These are phyloP conservation scores for Platanus orientalis DNA, from an alignment of 164 flowering plant species.

Conservation along the genomic window DNA sequence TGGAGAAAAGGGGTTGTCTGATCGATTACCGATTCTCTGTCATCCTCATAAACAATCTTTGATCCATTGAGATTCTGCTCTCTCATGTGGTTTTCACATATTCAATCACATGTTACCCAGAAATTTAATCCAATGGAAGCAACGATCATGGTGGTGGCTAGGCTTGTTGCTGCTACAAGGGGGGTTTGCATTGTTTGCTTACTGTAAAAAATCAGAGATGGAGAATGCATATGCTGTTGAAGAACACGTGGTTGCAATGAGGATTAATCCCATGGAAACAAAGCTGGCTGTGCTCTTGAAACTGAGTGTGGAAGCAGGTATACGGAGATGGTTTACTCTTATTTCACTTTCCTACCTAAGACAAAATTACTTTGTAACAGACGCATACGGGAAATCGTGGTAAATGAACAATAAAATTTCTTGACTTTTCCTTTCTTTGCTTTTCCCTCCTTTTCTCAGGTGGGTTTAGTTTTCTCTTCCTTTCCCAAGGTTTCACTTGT, in stretches of 20 bases:
- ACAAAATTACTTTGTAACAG: too few species aligned
- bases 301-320: slow-evolving; percentile 45
- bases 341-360: too few species aligned
- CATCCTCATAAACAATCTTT: background rate
- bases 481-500: too few species aligned
- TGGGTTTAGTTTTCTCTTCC: too few species aligned
- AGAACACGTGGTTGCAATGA: slow-evolving; percentile 44
- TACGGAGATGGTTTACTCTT: slow-evolving; percentile 55
- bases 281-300: slow-evolving; percentile 61
- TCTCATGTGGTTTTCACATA: slow-evolving; percentile 51
- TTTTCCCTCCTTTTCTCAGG: too few species aligned
- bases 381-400: too few species aligned
- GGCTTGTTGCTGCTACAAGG: slow-evolving; percentile 67
- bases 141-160: slow-evolving; percentile 56
- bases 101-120: slow-evolving; percentile 42
- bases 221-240: slow-evolving; percentile 77
- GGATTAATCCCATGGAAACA: slow-evolving; percentile 51
- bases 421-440: too few species aligned
- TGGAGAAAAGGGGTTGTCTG: slow-evolving; percentile 12
- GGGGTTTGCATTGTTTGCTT: slow-evolving; percentile 72
- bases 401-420: too few species aligned
- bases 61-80: slow-evolving; percentile 22
- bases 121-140: slow-evolving; percentile 69
- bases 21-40: slow-evolving; percentile 23
- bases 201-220: slow-evolving; percentile 43